A percentile compares a stretch with the other conserved stretches of the same genome.
These are phyloP conservation scores for Pythium guiyangense DNA, from an alignment of 352 stramenopile species.

Conservation along the genomic window DNA sequence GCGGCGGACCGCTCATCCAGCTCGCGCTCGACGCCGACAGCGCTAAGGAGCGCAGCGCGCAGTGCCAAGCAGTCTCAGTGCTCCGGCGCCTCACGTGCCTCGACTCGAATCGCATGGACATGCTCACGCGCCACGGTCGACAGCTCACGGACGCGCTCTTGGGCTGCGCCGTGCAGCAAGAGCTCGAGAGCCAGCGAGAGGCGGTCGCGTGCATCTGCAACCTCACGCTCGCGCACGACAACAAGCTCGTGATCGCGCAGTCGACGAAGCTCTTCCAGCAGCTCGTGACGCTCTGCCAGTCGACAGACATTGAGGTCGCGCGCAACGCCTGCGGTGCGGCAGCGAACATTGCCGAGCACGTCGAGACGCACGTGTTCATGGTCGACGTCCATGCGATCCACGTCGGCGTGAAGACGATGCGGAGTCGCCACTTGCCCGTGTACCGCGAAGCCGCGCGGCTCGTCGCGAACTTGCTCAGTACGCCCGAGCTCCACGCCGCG, in stretches of 20 bases:
- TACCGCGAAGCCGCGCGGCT: slow-evolving; percentile 90
- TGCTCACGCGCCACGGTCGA: slow-evolving; percentile 57
- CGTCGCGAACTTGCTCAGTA: slow-evolving; percentile 88
- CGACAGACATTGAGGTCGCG: slow-evolving; percentile 87
- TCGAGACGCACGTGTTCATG: slow-evolving; percentile 77
- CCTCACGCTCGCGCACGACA: slow-evolving; percentile 70
- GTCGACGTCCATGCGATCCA: slow-evolving; percentile 87
- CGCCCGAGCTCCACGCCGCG: slow-evolving; percentile 65
- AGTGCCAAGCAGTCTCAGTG: slow-evolving; percentile 90
- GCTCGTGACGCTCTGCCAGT: slow-evolving; percentile 73
- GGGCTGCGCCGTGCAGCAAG: slow-evolving; percentile 29
- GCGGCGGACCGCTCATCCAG: slow-evolving; percentile 40
- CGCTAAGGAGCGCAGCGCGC: slow-evolving; percentile 39
- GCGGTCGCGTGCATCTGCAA: slow-evolving; percentile 86
- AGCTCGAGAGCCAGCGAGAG: slow-evolving; percentile 90
- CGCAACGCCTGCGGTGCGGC: slow-evolving; percentile 89
- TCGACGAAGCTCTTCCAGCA: slow-evolving; percentile 44
- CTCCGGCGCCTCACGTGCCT: slow-evolving; percentile 83
- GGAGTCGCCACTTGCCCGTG: slow-evolving; percentile 84
- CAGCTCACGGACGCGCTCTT: slow-evolving; percentile 53
- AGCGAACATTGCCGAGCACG: slow-evolving; percentile 90
- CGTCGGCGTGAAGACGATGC: slow-evolving; percentile 84
- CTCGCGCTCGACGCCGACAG: slow-evolving; percentile 54
- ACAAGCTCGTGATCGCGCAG: slow-evolving; percentile 70
- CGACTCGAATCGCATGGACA: slow-evolving; percentile 80